A percentile compares a stretch with the other conserved stretches of the same genome.
phyloP scores from a whole-genome alignment of 2,329 filamentous ascomycete genomes.

The Colletotrichum sp. region DNA sequence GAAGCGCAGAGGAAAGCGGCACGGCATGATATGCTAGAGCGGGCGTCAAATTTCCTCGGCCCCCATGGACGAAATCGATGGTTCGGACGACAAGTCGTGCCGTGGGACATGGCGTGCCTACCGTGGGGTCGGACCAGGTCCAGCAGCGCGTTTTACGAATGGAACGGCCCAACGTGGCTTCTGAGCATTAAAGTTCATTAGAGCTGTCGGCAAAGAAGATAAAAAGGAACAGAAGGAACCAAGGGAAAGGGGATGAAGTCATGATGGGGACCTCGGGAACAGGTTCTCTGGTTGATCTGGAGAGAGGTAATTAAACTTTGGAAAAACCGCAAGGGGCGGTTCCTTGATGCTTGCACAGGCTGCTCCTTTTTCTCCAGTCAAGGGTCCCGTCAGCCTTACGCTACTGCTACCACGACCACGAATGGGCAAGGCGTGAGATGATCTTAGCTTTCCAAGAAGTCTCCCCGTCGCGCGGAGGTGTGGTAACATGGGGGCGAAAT shows the following conservation, averaged over 20 bases:
- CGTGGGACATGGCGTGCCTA: neutral
- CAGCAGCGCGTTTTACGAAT: neutral
- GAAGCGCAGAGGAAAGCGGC: neutral
- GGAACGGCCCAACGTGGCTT: neutral
- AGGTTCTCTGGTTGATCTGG: neutral
- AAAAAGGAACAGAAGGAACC: neutral
- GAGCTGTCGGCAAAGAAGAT: neutral
- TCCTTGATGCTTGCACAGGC: neutral
- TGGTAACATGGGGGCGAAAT: constrained; percentile 10
- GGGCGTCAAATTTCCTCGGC: neutral
- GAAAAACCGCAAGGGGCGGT: neutral
- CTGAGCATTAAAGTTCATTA: neutral
- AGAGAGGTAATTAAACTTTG: constrained; percentile 4
- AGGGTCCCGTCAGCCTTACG: constrained; percentile 16
- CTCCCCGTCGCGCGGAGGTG: constrained; percentile 1
- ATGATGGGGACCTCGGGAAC: neutral
- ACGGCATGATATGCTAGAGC: neutral
- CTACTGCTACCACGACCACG: constrained; percentile 6
- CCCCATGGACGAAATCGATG: neutral
- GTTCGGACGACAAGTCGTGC: neutral
- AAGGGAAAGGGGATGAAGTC: neutral
- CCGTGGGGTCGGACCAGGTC: neutral
- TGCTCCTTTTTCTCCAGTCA: neutral
- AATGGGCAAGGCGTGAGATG: constrained; percentile 1
- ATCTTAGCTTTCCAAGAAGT: neutral